Evolutionary conservation across 345 rosid genomes (phyloP), one percentile per base, ranked within the genome.

Genomic region (Euphorbia lathyris): DNA sequence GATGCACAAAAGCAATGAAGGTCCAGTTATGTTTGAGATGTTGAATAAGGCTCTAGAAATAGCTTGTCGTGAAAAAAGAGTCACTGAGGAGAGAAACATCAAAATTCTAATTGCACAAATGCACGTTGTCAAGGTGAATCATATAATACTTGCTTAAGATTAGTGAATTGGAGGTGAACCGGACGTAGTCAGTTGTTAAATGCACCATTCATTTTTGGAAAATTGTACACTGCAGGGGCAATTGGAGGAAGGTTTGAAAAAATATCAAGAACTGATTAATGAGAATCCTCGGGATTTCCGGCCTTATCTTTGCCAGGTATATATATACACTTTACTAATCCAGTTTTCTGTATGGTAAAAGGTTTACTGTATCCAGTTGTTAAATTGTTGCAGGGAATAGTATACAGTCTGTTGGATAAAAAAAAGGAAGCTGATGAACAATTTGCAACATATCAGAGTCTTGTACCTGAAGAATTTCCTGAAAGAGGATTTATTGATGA

Each of bases 301-400:
- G 74, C 96, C 97, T 38, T 94, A 91, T 78, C 98, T 94, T 76
- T 94, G 96, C 79, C 96, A 88, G 90, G 98, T 88, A 69, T 53
- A 32, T 70, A 34, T 7, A 34, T 34, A n/a, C n/a, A n/a, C n/a
- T n/a, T n/a, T n/a, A n/a, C n/a, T n/a, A 32, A 32, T 32, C 51
- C 4, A 47, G 51, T 13, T 47, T 47, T 52, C 12, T 67, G 34
- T 1, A 5, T 22, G 30, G 14, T 22, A 26, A 14, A 36, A 53
- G 38, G 16, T 16, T 13, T 67, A 14, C 5, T 32, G 36, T n/a
- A n/a, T n/a, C n/a, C n/a, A n/a, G 36, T 32, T 32, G 2, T 32
- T 32, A 9, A 9, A 40, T 20, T 68, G 71, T 72, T 48, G 65
- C 88, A 94, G 97, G 96, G 99, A 45, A 90, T 91, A 76, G 83